These are phyloP conservation scores for Globisporangium acanthophoron DNA, from an alignment of 352 stramenopile species.

Conservation along the genomic window DNA sequence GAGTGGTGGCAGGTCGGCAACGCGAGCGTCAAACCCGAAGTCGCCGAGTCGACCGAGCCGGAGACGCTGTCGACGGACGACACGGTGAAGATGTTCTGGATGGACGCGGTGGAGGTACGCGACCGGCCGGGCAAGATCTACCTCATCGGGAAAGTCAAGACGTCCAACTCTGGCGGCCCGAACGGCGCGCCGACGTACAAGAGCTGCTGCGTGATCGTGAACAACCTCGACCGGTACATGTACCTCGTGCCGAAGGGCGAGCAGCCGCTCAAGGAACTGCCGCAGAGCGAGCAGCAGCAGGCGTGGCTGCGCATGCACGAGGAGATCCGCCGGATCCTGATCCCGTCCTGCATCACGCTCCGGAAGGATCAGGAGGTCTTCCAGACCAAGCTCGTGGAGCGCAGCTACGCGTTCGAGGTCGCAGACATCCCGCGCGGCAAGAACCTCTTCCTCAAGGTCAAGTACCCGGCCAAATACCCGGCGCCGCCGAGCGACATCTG, in stretches of 20 bases:
- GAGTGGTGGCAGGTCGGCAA: constrained; percentile 74
- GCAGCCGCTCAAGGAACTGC: constrained; percentile 73
- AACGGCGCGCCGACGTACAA: constrained; percentile 69
- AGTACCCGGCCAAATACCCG: constrained; percentile 94
- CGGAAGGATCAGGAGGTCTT: constrained; percentile 83
- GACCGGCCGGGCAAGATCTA: constrained; percentile 93
- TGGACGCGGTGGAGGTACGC: constrained; percentile 95
- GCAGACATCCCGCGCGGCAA: constrained; percentile 91
- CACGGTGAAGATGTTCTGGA: constrained; percentile 95
- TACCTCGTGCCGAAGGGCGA: constrained; percentile 86
- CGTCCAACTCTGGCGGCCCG: constrained; percentile 16
- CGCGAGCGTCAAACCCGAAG: constrained; percentile 18
- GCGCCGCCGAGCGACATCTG: constrained; percentile 80
- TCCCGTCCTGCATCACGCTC: constrained; percentile 74
- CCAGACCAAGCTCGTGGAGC: constrained; percentile 92
- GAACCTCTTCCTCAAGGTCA: constrained; percentile 97
- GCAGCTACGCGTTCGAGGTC: constrained; percentile 98
- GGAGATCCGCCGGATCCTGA: constrained; percentile 89
- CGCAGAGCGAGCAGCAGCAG: constrained; percentile 86
- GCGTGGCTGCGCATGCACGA: constrained; percentile 85
- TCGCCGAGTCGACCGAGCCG: constrained; percentile 21
- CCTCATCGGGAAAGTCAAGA: constrained; percentile 96
- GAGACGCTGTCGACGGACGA: constrained; percentile 35
- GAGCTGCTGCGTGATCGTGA: constrained; percentile 95
- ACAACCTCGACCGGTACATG: constrained; percentile 94